These are phyloP conservation scores for Candolleomyces efflorescens DNA, from an alignment of 768 basidiomycete species.

Conservation along the genomic window DNA sequence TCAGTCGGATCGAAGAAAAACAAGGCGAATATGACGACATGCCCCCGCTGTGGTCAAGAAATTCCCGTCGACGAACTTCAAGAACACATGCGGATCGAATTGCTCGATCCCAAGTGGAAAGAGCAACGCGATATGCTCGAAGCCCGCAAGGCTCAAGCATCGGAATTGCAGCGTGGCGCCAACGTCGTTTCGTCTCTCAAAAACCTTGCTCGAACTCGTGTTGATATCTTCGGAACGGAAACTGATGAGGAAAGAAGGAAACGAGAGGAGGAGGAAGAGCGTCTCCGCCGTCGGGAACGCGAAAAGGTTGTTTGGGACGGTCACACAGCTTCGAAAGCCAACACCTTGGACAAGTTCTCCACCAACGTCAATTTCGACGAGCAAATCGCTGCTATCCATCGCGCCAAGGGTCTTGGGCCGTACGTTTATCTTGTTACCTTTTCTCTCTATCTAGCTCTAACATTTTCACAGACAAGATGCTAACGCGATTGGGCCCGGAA, in stretches of 20 bases:
- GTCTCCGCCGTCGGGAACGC: constrained; percentile 75
- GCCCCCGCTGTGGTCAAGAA: constrained; percentile 93
- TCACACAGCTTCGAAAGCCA: constrained; percentile 90
- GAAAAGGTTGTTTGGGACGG: constrained; percentile 99
- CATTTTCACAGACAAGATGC: constrained; percentile 53
- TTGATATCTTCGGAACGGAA: constrained; percentile 95
- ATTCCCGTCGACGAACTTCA: constrained; percentile 94
- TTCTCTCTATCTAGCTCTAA: constrained; percentile 11
- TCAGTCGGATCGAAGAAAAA: constrained; percentile 63
- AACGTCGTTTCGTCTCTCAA: constrained; percentile 93
- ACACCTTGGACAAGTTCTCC: constrained; percentile 91
- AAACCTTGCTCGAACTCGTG: constrained; percentile 91
- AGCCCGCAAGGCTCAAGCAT: constrained; percentile 83
- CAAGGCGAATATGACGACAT: constrained; percentile 76
- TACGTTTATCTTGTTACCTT: constrained; percentile 35
- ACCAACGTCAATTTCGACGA: constrained; percentile 94
- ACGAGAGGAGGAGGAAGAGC: constrained; percentile 83
- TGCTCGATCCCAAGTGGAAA: constrained; percentile 98
- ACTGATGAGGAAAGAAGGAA: constrained; percentile 88
- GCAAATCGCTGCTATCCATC: constrained; percentile 96
- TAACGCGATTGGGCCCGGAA: constrained; percentile 82
- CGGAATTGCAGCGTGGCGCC: constrained; percentile 84
- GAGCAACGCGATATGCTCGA: constrained; percentile 89
- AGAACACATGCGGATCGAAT: constrained; percentile 97
- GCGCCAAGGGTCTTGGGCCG: constrained; percentile 86